Base-by-base conservation (phyloP, 2,329 filamentous ascomycete species). In the Nemania abortiva region DNA sequence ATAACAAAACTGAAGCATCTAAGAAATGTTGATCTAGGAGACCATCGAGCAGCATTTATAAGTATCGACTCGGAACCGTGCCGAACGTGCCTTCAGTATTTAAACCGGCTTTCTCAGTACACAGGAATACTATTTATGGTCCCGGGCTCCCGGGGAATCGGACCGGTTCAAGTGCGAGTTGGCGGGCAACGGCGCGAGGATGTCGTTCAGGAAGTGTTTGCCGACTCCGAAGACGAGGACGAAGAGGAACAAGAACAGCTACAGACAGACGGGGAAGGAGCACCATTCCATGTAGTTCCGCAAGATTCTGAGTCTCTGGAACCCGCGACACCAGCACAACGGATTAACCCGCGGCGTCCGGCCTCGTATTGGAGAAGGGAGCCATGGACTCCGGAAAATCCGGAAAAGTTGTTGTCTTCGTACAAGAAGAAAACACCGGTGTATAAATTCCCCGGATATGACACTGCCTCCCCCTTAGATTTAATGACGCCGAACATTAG, bases 351-450 rank as follows among this genome's bases (percentile, higher is more conserved):
- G 1, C 39, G 50, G 2, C 56, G 58, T 0, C 39, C 53, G 1
- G 5, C 6, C 1, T 34, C 18, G 3, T n/a, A 9, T 34, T 45
- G 47, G 42, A 66, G 13, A 3, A 20, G 18, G 22, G 5, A 10
- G 0, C 71, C 59, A 7, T 73, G 73, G 29, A 63, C 31, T 0
- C 69, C 74, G 0, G 56, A 58, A 0, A 62, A 76, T 18, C 70
- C 70, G 3, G 47, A 68, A 2, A 54, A 72, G 31, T 42, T 73
- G 0, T 1, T 73, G 0, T 65, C 69, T 1, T 55, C 67, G 3
- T 76, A 77, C 37, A 74, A 73, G 50, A 74, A 73, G 54, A 71
- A 72, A 42, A 76, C 74, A 2, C 74, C 75, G 0, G 72, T 73
- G 0, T 74, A 50, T 9, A 18, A 68, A 1, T 71, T 45, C 1